These are phyloP conservation scores for Bruguiera parviflora DNA, from an alignment of 345 rosid genomes.

Conservation along the genomic window DNA sequence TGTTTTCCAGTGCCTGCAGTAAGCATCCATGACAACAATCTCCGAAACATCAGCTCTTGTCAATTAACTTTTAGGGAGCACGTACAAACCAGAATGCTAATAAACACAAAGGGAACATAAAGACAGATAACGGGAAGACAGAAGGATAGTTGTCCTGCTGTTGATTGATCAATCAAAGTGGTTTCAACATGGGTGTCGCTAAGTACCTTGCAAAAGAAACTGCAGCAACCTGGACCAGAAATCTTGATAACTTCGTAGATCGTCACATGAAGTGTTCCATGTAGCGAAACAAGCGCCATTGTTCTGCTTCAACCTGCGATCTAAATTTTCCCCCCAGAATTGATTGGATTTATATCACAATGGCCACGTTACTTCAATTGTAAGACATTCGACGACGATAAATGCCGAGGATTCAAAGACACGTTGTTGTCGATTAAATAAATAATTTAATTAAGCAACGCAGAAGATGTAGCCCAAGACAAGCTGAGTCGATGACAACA, in stretches of 20 bases:
- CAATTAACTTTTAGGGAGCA: no score
- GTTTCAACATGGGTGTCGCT: no score
- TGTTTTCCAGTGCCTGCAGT: conserved; percentile 28
- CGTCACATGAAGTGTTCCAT: conserved; percentile 47
- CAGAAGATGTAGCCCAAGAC: neutral
- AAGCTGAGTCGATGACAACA: neutral
- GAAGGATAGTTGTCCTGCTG: no score
- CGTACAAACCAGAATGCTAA: no score
- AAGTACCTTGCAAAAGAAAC: conserved; percentile 39
- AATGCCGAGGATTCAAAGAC: no score
- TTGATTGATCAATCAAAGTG: no score
- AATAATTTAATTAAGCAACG: neutral
- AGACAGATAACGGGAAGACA: no score
- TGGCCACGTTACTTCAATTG: neutral
- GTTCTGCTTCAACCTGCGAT: neutral
- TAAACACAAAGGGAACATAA: no score
- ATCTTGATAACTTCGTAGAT: conserved; percentile 36
- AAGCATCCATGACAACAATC: neutral
- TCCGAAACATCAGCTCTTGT: no score
- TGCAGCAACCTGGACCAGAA: conserved; percentile 23
- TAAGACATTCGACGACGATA: neutral
- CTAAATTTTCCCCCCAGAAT: neutral
- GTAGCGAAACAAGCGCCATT: conserved; percentile 37
- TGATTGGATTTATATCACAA: neutral
- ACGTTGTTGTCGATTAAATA: neutral